Conservation (phyloP, 805 yeast species). For the Yamadazyma sp. region DNA sequence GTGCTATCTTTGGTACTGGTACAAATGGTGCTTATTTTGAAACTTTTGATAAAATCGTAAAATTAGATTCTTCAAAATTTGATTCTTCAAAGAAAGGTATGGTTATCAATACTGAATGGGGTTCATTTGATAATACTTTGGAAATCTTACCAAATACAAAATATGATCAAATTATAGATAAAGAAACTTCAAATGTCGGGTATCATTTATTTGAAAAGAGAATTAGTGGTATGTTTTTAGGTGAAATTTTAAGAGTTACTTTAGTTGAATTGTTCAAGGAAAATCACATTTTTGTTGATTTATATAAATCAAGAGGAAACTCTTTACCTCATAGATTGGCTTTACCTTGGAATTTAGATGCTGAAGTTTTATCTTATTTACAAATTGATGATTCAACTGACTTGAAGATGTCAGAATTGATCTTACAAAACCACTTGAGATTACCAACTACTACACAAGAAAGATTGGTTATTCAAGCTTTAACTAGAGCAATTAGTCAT, state of each 20-base stretch:
- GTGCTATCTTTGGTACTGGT: slow-evolving; percentile 96
- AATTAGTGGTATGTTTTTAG: slow-evolving; percentile 88
- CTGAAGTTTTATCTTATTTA: slow-evolving; percentile 81
- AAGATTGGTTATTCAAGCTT: slow-evolving; percentile 65
- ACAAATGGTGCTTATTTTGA: slow-evolving; percentile 96
- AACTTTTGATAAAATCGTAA: slow-evolving; percentile 65
- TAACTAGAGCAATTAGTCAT: slow-evolving; percentile 76
- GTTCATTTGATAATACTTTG: slow-evolving; percentile 87
- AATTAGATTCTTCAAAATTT: slow-evolving; percentile 51
- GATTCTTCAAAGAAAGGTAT: slow-evolving; percentile 41
- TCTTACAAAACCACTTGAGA: slow-evolving; percentile 63
- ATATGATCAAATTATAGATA: slow-evolving; percentile 72
- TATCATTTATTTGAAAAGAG: slow-evolving; percentile 92
- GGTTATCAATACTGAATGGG: slow-evolving; percentile 98
- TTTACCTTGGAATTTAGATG: slow-evolving; percentile 73
- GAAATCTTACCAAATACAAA: slow-evolving; percentile 72
- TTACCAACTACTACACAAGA: slow-evolving; percentile 69
- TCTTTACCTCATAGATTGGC: slow-evolving; percentile 60
- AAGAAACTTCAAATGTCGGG: slow-evolving; percentile 74
- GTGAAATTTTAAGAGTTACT: slow-evolving; percentile 79
- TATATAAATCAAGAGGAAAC: slow-evolving; percentile 36
- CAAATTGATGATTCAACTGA: slow-evolving; percentile 81
- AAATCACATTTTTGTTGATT: slow-evolving; percentile 58
- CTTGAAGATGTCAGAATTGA: slow-evolving; percentile 65
- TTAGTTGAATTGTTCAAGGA: slow-evolving; percentile 63